Percentiles rank a stretch among this genome's conserved stretches.
Conservation (phyloP, 495 filamentous ascomycete species). For the Astrothelium macrocarpum region DNA sequence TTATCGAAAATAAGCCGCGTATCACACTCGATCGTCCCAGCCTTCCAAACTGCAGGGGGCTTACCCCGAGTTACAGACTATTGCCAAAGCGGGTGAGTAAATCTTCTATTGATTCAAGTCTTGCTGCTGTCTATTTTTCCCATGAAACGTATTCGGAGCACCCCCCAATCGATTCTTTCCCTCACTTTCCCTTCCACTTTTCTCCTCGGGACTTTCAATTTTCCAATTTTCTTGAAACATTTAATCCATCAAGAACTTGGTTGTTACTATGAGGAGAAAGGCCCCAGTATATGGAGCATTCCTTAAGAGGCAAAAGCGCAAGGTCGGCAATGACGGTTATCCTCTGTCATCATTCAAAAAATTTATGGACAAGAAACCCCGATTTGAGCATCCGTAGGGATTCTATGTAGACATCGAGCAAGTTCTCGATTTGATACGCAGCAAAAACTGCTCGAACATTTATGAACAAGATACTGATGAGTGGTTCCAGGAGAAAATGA, state of each 20-base stretch:
- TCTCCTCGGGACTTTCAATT: background rate
- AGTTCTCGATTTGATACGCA: no score
- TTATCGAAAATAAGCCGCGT: conserved; percentile 68
- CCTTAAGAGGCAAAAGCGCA: no score
- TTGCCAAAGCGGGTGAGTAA: conserved; percentile 64
- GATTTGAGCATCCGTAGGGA: no score
- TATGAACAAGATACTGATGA: background rate
- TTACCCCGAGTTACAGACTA: conserved; percentile 89
- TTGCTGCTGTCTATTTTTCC: background rate
- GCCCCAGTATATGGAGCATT: no score
- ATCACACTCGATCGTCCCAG: conserved; percentile 67
- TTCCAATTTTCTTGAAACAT: background rate
- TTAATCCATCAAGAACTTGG: background rate
- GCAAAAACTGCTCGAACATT: no score
- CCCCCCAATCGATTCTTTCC: background rate
- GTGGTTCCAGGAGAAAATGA: conserved; percentile 55
- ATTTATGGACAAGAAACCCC: no score
- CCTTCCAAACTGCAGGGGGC: conserved; percentile 82
- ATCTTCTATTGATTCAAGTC: background rate
- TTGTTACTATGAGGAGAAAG: background rate
- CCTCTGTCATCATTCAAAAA: no score
- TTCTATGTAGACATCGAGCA: background rate
- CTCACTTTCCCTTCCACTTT: background rate
- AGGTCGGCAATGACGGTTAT: no score
- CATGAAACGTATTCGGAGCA: background rate